Evolutionary conservation across 2,329 filamentous ascomycete genomes (phyloP).

Genomic region (Penicillium sp.): DNA sequence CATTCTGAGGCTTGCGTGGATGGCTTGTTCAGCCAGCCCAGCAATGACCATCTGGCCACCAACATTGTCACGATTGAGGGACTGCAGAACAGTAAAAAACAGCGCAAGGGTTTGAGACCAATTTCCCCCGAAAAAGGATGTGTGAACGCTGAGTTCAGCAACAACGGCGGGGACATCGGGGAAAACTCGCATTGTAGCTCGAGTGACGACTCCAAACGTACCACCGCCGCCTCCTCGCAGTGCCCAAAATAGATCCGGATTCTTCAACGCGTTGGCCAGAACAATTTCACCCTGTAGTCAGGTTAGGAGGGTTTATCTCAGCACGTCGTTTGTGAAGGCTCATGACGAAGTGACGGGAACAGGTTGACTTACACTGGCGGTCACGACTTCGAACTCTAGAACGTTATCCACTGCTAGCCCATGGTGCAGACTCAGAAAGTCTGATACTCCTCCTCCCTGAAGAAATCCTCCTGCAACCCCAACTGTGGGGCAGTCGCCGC

Average conservation of each 20-base stretch:
- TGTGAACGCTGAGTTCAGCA: neutral
- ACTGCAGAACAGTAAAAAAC: neutral
- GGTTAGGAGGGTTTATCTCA: neutral
- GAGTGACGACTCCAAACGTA: constrained; percentile 12
- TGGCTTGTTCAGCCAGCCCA: neutral
- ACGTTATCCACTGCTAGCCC: constrained; percentile 54
- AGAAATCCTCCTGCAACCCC: constrained; percentile 37
- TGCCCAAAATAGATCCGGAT: constrained; percentile 52
- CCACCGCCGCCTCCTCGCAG: constrained; percentile 27
- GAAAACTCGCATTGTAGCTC: constrained; percentile 2
- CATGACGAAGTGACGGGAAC: neutral
- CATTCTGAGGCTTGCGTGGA: neutral
- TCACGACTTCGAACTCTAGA: constrained; percentile 51
- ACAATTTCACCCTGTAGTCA: constrained; percentile 40
- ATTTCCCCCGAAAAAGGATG: neutral
- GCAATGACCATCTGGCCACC: neutral
- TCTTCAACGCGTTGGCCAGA: constrained; percentile 44
- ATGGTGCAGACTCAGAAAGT: constrained; percentile 48
- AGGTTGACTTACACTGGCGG: constrained; percentile 33
- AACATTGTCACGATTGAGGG: neutral
- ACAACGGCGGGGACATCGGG: neutral
- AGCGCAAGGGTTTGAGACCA: neutral
- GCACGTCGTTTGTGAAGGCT: neutral
- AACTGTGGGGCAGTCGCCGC: constrained; percentile 15
- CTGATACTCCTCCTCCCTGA: constrained; percentile 44